phyloP scores from a whole-genome alignment of 2,329 filamentous ascomycete species.

The Diaporthe nobilis region DNA sequence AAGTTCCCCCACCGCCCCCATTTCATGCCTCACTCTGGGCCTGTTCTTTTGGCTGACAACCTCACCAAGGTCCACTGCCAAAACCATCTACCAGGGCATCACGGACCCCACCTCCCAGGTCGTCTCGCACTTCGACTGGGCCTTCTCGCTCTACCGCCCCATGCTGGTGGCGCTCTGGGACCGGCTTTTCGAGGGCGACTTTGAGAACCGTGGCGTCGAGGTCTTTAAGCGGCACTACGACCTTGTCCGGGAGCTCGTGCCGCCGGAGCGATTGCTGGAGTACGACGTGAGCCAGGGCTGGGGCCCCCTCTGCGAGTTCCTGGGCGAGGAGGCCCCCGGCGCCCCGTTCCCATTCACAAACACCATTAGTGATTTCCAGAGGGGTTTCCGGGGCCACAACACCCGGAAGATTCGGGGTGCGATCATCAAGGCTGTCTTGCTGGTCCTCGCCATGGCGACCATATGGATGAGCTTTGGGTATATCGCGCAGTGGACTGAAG shows the following conservation, averaged over 20 bases:
- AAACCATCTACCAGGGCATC: slow-evolving; percentile 40
- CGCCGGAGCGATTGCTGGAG: slow-evolving; percentile 53
- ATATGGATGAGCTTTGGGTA: slow-evolving; percentile 40
- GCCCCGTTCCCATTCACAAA: slow-evolving; percentile 54
- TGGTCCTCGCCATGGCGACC: slow-evolving; percentile 36
- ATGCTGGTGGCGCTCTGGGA: slow-evolving; percentile 42
- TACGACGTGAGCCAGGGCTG: slow-evolving; percentile 57
- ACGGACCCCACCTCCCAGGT: slow-evolving; percentile 37
- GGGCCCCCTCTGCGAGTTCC: slow-evolving; percentile 57
- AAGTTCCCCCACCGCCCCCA: slow-evolving; percentile 44
- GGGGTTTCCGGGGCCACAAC: slow-evolving; percentile 33
- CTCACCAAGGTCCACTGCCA: slow-evolving; percentile 40
- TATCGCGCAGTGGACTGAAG: slow-evolving; percentile 35
- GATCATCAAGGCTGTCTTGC: slow-evolving; percentile 10
- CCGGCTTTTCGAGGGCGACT: slow-evolving; percentile 40
- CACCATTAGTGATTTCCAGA: slow-evolving; percentile 39
- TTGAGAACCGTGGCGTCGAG: slow-evolving; percentile 40
- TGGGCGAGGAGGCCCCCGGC: slow-evolving; percentile 53
- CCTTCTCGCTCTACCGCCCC: slow-evolving; percentile 39
- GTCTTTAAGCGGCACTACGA: slow-evolving; percentile 38
- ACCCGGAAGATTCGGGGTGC: slow-evolving; percentile 35
- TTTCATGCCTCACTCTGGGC: neutral
- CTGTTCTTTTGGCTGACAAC: neutral
- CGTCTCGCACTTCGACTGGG: slow-evolving; percentile 42
- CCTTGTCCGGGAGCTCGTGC: slow-evolving; percentile 47